These are phyloP conservation scores for Apiospora kogelbergensis DNA, from an alignment of 2,329 filamentous ascomycete genomes.

Conservation along the genomic window DNA sequence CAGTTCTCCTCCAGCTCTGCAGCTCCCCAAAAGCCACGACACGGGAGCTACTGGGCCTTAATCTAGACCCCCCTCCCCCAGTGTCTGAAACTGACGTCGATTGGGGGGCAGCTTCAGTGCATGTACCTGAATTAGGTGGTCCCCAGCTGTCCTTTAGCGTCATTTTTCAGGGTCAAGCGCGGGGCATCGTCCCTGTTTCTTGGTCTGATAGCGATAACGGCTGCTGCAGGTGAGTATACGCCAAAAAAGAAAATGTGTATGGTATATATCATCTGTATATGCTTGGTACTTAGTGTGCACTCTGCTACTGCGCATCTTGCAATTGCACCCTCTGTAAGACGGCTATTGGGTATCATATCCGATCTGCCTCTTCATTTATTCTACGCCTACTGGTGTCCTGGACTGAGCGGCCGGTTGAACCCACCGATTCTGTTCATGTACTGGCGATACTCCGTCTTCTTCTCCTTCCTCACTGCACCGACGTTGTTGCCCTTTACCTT, in stretches of 20 bases:
- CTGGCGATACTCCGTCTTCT: constrained; percentile 92
- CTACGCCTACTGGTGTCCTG: constrained; percentile 28
- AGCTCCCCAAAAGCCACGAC: not conserved
- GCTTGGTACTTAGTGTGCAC: not conserved
- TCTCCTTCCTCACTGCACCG: constrained; percentile 83
- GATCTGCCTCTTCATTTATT: not conserved
- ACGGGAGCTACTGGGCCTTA: not conserved
- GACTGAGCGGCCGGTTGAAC: constrained; percentile 77
- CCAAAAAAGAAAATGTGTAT: not conserved
- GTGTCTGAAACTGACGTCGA: not conserved
- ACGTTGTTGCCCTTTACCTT: constrained; percentile 87
- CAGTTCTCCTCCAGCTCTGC: too few relatives aligned
- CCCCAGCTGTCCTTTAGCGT: constrained; percentile 1
- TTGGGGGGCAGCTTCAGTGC: not conserved
- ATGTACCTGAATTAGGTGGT: not conserved
- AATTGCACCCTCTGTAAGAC: not conserved
- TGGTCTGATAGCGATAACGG: not conserved
- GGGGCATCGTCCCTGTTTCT: not conserved
- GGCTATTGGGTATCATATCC: constrained; percentile 5
- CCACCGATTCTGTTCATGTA: constrained; percentile 90
- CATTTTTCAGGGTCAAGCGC: not conserved
- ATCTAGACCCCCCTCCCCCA: not conserved
- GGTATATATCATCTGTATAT: not conserved
- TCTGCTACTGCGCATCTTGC: not conserved
- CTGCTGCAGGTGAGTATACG: not conserved